These are phyloP conservation scores for Cyclocybe cylindracea DNA, from an alignment of 768 basidiomycete species.

Conservation along the genomic window DNA sequence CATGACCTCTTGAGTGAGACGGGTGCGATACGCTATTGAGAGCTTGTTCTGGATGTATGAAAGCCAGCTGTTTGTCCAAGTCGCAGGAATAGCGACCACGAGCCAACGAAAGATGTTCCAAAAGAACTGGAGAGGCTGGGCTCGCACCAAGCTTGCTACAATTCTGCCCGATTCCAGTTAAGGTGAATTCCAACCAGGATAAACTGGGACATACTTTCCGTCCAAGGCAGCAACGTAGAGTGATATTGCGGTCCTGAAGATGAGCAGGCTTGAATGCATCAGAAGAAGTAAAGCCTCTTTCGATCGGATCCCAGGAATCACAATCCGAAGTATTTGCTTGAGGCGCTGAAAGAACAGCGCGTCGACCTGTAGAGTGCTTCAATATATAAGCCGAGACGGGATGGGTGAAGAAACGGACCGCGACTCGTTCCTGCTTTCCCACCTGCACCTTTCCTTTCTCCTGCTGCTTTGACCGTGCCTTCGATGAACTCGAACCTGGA, in stretches of 20 bases:
- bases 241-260: constrained; percentile 89
- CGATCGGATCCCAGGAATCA: constrained; percentile 82
- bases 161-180: constrained; percentile 52
- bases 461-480: constrained; percentile 32
- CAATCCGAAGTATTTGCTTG: constrained; percentile 75
- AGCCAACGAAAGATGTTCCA: constrained; percentile 89
- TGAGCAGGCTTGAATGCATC: constrained; percentile 86
- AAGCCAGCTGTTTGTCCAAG: constrained; percentile 91
- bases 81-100: constrained; percentile 88
- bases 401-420: constrained; percentile 45
- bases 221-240: constrained; percentile 94
- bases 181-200: constrained; percentile 1
- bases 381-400: background rate
- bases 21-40: constrained; percentile 83
- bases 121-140: constrained; percentile 76
- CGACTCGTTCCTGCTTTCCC: constrained; percentile 59
- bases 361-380: constrained; percentile 63
- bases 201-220: constrained; percentile 62
- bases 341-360: constrained; percentile 87
- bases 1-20: constrained; percentile 83
- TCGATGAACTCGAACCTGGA: constrained; percentile 22
- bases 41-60: constrained; percentile 94
- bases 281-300: constrained; percentile 86
- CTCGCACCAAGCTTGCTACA: constrained; percentile 92
- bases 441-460: constrained; percentile 28